phyloP scores from a whole-genome alignment of 371 early-diverging fungal genomes.

The Apophysomyces elegans region DNA sequence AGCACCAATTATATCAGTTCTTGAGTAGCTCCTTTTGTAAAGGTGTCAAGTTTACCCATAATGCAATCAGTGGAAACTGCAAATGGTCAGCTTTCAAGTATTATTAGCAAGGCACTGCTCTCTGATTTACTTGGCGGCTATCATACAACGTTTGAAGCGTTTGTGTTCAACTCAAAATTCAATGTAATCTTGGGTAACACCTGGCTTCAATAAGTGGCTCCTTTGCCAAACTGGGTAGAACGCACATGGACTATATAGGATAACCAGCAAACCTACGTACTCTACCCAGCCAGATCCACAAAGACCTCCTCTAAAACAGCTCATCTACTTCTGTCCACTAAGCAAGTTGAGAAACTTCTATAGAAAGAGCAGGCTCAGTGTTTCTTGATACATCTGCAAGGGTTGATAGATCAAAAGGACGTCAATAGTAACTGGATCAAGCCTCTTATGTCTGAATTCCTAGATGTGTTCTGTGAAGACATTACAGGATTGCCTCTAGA shows the following conservation, averaged over 20 bases:
- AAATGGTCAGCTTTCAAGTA: not conserved
- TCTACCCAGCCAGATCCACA: not conserved
- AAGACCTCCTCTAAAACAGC: not conserved
- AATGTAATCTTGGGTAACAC: not conserved
- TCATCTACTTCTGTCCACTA: not conserved
- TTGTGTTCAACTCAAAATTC: not conserved
- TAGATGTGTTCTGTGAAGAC: not conserved
- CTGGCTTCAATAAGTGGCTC: slow-evolving; percentile 2
- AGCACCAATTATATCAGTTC: slow-evolving; percentile 3
- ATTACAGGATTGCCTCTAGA: not conserved
- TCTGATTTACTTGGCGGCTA: not conserved
- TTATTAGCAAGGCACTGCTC: not conserved
- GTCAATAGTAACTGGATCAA: not conserved
- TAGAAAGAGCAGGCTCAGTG: not conserved
- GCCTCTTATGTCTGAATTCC: not conserved
- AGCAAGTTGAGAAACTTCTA: not conserved
- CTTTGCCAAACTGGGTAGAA: not conserved
- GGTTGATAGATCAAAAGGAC: not conserved
- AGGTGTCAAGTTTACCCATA: not conserved
- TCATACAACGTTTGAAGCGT: not conserved
- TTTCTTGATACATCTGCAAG: not conserved
- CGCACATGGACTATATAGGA: not conserved
- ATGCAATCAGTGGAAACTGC: not conserved
- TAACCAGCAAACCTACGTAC: not conserved
- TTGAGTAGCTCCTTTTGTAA: not conserved